Evolutionary conservation across 768 basidiomycete species (phyloP), one percentile per base, ranked within the genome.

Genomic region (Lentinula sp.): DNA sequence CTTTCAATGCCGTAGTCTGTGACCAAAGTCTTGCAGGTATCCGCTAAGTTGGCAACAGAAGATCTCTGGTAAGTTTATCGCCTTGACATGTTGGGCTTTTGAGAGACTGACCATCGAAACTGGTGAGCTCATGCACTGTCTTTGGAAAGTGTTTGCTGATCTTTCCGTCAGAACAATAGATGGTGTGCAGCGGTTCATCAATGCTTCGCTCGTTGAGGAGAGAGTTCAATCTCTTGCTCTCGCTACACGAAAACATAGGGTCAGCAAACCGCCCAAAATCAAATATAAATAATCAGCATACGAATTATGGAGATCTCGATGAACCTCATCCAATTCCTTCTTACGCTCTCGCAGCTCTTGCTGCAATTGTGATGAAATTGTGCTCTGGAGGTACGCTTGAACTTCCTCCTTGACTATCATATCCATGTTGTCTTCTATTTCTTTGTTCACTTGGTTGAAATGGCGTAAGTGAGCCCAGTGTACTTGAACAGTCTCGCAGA

Each of bases 221-320:
- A 12, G 77, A 76, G 65, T 88, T 88, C 10, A 75, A 71, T 5
- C 84, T 79, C 6, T 82, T 79, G 61, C 81, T 85, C 67, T 87
- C 85, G 15, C 85, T 88, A 66, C 9, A 32, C 28, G 10, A 55
- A 57, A 36, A 54, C 7, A 23, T 6, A 46, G 41, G 33, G 3
- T 13, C 46, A 41, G 20, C 43, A 13, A 42, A 5, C 18, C 6
- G 10, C 13, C 13, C 10, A 57, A 16, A 33, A 15, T 23, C 32
- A 16, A 36, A 37, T 5, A 57, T 2, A 28, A 28, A 28, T 28
- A 3, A 28, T 33, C 15, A 3, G 75, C 84, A 63, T 64, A 86
- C 85, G 82, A 83, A 66, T 87, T 86, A 64, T 84, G 80, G 9
- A 86, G 72, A 9, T 76, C 70, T 18, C 76, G 70, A 56, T 79